These are phyloP conservation scores for Isatis lusitanica DNA, from an alignment of 441 rosid genomes.

Conservation along the genomic window DNA sequence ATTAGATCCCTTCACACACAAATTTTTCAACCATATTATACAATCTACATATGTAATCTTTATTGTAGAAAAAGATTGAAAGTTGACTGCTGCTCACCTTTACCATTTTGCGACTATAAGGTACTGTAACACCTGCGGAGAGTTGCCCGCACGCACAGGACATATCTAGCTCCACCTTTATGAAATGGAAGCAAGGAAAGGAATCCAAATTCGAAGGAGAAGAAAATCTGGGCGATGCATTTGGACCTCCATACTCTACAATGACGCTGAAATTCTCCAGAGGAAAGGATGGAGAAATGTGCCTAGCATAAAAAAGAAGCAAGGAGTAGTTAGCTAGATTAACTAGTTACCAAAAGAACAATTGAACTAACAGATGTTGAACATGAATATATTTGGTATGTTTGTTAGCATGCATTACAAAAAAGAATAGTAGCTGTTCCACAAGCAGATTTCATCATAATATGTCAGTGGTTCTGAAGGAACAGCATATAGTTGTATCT, in stretches of 20 bases:
- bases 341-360: constrained; percentile 8
- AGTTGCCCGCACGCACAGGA: constrained; percentile 49
- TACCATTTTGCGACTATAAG: constrained; percentile 32
- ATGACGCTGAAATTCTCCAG: constrained; percentile 50
- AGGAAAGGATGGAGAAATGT: constrained; percentile 49
- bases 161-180: constrained; percentile 52
- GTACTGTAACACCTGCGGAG: constrained; percentile 49
- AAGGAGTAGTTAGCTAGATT: constrained; percentile 31
- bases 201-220: constrained; percentile 34
- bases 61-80: not conserved
- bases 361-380: not conserved
- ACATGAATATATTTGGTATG: not conserved
- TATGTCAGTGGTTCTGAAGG: not conserved
- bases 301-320: constrained; percentile 41
- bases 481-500: constrained; percentile 2
- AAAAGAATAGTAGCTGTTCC: not conserved
- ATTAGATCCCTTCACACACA: constrained; percentile 14
- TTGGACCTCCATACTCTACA: constrained; percentile 60
- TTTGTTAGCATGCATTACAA: constrained; percentile 22
- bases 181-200: constrained; percentile 47
- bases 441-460: constrained; percentile 8
- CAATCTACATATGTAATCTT: not conserved
- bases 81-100: constrained; percentile 36
- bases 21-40: constrained; percentile 7
- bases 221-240: constrained; percentile 43